These are phyloP conservation scores for Fomitopsis schrenkii DNA, from an alignment of 1,284 basidiomycete genomes.

Conservation along the genomic window DNA sequence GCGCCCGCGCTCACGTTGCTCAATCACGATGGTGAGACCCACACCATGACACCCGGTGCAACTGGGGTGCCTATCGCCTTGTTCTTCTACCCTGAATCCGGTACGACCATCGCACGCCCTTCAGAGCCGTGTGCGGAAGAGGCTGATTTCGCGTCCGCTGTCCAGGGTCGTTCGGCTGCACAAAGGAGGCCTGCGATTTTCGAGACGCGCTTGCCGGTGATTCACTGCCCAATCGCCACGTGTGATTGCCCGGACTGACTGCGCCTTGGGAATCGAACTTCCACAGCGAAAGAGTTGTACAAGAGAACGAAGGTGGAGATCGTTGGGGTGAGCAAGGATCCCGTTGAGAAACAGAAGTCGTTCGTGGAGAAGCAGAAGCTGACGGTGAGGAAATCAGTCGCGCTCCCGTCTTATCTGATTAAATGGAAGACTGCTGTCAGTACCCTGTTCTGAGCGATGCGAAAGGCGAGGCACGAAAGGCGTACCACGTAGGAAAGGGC, in stretches of 20 bases:
- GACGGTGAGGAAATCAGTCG: constrained; percentile 38
- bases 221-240: constrained; percentile 11
- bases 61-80: constrained; percentile 52
- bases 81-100: constrained; percentile 74
- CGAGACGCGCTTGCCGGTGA: constrained; percentile 67
- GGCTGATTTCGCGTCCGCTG: constrained; percentile 10
- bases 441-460: constrained; percentile 75
- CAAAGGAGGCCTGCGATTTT: constrained; percentile 75
- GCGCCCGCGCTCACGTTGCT: constrained; percentile 51
- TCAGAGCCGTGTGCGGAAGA: constrained; percentile 11
- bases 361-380: constrained; percentile 73
- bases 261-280: background rate
- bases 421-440: constrained; percentile 26
- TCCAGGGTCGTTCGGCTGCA: constrained; percentile 70
- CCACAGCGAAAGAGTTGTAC: constrained; percentile 61
- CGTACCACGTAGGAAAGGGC: constrained; percentile 60
- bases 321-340: constrained; percentile 68
- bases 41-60: constrained; percentile 43
- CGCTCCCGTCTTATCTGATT: constrained; percentile 4
- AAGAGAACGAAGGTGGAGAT: constrained; percentile 59
- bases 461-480: constrained; percentile 55
- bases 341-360: constrained; percentile 64
- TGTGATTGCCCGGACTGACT: background rate
- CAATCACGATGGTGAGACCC: constrained; percentile 44
- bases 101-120: constrained; percentile 24